phyloP scores from a whole-genome alignment of 2,329 filamentous ascomycete species.

The Fusarium concolor region DNA sequence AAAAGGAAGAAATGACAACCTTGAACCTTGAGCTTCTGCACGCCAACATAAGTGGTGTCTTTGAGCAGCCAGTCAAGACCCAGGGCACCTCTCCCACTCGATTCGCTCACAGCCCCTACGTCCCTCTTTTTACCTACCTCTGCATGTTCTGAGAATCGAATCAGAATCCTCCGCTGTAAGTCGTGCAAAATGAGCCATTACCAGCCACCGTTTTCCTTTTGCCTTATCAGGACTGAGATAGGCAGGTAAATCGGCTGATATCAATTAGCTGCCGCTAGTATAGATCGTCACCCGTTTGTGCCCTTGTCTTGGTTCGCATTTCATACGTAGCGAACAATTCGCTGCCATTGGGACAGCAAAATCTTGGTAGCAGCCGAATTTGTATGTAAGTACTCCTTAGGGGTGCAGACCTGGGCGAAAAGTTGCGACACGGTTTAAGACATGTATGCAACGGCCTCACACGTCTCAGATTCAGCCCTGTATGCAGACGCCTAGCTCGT shows the following conservation, averaged over 20 bases:
- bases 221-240: slow-evolving; percentile 31
- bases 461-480: slow-evolving; percentile 38
- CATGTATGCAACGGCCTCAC: slow-evolving; percentile 30
- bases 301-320: slow-evolving; percentile 7
- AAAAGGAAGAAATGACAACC: slow-evolving; percentile 31
- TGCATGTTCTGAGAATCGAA: slow-evolving; percentile 39
- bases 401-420: background rate
- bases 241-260: slow-evolving; percentile 27
- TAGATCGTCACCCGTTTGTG: background rate
- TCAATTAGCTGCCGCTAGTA: slow-evolving; percentile 9
- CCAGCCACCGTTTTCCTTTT: slow-evolving; percentile 10
- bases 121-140: slow-evolving; percentile 36
- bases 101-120: slow-evolving; percentile 25
- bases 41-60: slow-evolving; percentile 28
- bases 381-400: background rate
- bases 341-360: background rate
- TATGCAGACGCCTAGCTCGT: slow-evolving; percentile 14
- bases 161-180: slow-evolving; percentile 39
- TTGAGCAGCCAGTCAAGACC: slow-evolving; percentile 40
- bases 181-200: slow-evolving; percentile 35
- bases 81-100: slow-evolving; percentile 33
- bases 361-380: background rate
- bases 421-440: slow-evolving; percentile 34
- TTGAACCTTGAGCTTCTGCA: slow-evolving; percentile 39
- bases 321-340: background rate